phyloP scores from a whole-genome alignment of 2,329 filamentous ascomycete genomes.

The Zarea fungicola region DNA sequence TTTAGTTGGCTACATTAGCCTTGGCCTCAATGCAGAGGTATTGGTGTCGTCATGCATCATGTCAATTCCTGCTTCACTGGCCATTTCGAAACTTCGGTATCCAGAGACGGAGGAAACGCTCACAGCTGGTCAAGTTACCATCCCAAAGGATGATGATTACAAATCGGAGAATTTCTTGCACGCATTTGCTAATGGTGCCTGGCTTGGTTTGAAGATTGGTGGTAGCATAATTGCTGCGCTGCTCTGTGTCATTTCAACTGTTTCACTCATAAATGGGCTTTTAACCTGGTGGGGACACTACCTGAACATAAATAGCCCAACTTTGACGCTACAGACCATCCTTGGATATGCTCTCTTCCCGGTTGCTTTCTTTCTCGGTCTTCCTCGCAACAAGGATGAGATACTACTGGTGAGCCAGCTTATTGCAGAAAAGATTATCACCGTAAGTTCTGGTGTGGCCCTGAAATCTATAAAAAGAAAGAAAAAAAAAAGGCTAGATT shows the following conservation, averaged over 20 bases:
- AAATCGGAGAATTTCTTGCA: slow-evolving; percentile 76
- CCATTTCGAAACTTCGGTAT: slow-evolving; percentile 83
- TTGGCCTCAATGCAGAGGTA: slow-evolving; percentile 79
- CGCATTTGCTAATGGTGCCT: slow-evolving; percentile 78
- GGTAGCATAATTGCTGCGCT: slow-evolving; percentile 75
- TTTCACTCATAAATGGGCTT: slow-evolving; percentile 69
- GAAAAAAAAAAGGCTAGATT: no score
- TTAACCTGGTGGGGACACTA: slow-evolving; percentile 82
- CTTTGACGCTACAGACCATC: slow-evolving; percentile 66
- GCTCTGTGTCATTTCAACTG: slow-evolving; percentile 76
- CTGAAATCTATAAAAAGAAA: no score
- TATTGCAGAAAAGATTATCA: slow-evolving; percentile 80
- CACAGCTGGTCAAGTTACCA: slow-evolving; percentile 73
- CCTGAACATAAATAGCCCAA: slow-evolving; percentile 63
- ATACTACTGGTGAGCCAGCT: slow-evolving; percentile 70
- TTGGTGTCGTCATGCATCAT: slow-evolving; percentile 91
- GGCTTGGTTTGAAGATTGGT: slow-evolving; percentile 81
- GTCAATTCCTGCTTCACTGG: slow-evolving; percentile 87
- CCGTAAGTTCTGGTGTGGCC: slow-evolving; percentile 37
- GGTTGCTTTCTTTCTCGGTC: slow-evolving; percentile 74
- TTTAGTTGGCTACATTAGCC: slow-evolving; percentile 75
- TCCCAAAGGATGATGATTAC: slow-evolving; percentile 74
- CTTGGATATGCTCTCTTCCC: slow-evolving; percentile 75
- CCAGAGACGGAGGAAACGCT: slow-evolving; percentile 84
- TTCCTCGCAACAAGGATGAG: slow-evolving; percentile 59